Evolutionary conservation across 441 rosid genomes (phyloP).

Genomic region (Raphanus hybrid): DNA sequence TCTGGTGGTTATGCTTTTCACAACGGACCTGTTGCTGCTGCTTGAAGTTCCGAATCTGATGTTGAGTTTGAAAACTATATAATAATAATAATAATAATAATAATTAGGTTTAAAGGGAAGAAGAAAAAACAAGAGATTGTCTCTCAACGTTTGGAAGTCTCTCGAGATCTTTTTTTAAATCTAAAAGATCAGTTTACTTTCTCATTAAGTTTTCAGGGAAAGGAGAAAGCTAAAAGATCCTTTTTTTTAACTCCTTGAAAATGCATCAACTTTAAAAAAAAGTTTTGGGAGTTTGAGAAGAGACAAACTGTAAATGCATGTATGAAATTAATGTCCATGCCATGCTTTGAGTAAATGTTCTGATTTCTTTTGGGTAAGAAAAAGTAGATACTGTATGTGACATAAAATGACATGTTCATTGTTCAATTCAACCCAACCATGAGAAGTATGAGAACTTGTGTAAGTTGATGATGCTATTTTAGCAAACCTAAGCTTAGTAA

Average conservation of each 20-base stretch:
- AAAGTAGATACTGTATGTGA: neutral
- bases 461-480: no score
- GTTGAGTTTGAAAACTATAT: neutral
- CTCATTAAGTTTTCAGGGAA: slow-evolving; percentile 12
- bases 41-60: slow-evolving; percentile 24
- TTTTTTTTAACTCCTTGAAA: neutral
- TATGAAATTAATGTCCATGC: slow-evolving; percentile 33
- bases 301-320: slow-evolving; percentile 30
- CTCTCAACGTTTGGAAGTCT: neutral
- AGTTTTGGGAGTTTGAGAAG: slow-evolving; percentile 30
- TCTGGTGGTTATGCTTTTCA: slow-evolving; percentile 38
- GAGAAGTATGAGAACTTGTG: no score
- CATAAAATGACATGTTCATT: no score
- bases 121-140: neutral
- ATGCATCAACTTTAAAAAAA: neutral
- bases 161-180: slow-evolving; percentile 9
- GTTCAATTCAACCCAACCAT: no score
- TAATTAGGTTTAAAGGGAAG: slow-evolving; percentile 14
- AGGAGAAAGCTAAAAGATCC: slow-evolving; percentile 16
- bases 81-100: neutral
- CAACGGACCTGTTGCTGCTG: slow-evolving; percentile 44
- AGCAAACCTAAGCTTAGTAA: no score
- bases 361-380: neutral
- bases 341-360: slow-evolving; percentile 24
- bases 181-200: slow-evolving; percentile 15